Evolutionary conservation across 352 stramenopile species (phyloP), one percentile per base, ranked within the genome.

Genomic region (Globisporangium megalacanthum): DNA sequence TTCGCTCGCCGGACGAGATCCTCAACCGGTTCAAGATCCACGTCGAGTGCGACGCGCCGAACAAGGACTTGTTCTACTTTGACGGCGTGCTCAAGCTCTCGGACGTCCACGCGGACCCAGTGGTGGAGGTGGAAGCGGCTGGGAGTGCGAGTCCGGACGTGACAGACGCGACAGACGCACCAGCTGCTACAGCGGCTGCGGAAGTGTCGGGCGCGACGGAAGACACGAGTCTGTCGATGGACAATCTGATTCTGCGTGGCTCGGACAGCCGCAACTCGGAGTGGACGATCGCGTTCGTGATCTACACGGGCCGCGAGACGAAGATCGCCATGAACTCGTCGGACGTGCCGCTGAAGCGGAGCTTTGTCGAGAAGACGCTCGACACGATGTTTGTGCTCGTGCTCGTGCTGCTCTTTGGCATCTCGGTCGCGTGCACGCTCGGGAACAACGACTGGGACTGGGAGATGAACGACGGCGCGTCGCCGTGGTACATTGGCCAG

Each of bases 311-410:
- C 6, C 77, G 70, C 29, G 77, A 94, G 44, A 93, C 85, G 0
- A 96, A 95, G 62, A 86, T 94, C 17, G 73, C 79, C 22, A 88
- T 92, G 75, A 96, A 96, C 69, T 89, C 84, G 13, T 68, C 78
- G 3, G 75, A 72, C n/a, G 78, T 90, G 25, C 86, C 86, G 15
- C 58, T 94, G 4, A 94, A 94, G 63, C 81, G 86, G 41, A 94
- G 80, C 52, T 92, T 91, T 63, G 84, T 94, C 25, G 85, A 94
- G 61, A 89, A 89, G 66, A 94, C 82, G 0, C 64, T 94, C 50
- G 83, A 94, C 51, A 93, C 77, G 10, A 94, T 94, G 83, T 94
- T 96, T 41, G 82, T 96, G 39, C 65, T 96, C 10, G 79, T 94
- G 31, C 55, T 96, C 33, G 84, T 94, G 59, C 62, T 94, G 66